Evolutionary conservation across 805 yeast species (phyloP), one percentile per base, ranked within the genome.

Genomic region (Hanseniaspora meyeri): DNA sequence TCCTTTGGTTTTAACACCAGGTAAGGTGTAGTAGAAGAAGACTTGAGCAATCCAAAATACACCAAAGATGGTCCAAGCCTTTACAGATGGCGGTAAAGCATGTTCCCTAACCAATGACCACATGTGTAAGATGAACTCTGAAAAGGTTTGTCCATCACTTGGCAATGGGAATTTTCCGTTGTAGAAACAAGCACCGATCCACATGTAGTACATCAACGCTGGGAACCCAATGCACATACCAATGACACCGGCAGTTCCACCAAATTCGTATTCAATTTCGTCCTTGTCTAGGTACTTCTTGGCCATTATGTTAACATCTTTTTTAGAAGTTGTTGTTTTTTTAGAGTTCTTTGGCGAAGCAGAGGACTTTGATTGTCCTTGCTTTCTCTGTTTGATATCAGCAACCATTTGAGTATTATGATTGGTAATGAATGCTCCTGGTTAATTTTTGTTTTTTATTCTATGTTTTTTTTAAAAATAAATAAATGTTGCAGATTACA

Each of bases 141-240:
- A 34, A 79, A 78, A 83, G 42, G 74, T 70, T 37, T 75, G 75
- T 10, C 19, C 34, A 51, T 64, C 55, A 8, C 77, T 63, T 3
- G 96, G 96, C 68, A 75, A 71, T 27, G 95, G 88, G 32, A 87
- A 76, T 50, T 72, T 65, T 1, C 96, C 96, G 60, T 73, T 73
- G 70, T 88, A 87, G 68, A 84, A 89, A 60, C 79, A 78, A 52
- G 93, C 91, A 64, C 88, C 78, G 55, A 91, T 82, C 95, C 96
- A 91, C 93, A 93, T 85, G 72, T 93, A 93, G 77, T 84, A 87
- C 98, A 93, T 93, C 65, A 93, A 75, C 49, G 83, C 66, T 8
- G 98, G 98, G 73, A 93, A 93, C 3, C 95, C 95, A 47, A 80
- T 66, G 82, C 91, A 80, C 97, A 93, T 91, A 7, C 90, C 91